These are phyloP conservation scores for Wickerhamiella cacticola DNA, from an alignment of 805 yeast species.

Conservation along the genomic window DNA sequence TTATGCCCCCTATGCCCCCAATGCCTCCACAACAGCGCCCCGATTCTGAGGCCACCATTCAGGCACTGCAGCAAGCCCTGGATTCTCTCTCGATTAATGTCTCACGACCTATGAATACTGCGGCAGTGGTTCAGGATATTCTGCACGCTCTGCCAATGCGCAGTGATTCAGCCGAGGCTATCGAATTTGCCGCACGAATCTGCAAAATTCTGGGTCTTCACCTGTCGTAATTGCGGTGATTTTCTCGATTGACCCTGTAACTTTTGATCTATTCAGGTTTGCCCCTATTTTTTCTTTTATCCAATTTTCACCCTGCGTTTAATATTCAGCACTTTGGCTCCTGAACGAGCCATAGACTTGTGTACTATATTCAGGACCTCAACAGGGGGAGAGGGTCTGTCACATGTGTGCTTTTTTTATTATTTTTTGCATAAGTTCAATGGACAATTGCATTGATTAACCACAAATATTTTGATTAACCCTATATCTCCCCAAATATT, in stretches of 20 bases:
- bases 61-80: slow-evolving; percentile 9
- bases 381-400: background rate
- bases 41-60: slow-evolving; percentile 1
- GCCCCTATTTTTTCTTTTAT: no score
- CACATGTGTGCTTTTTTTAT: background rate
- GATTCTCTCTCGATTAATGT: slow-evolving; percentile 1
- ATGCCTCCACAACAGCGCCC: slow-evolving; percentile 3
- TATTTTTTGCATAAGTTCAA: background rate
- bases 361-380: background rate
- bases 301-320: no score
- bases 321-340: no score
- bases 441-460: background rate
- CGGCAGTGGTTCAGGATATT: slow-evolving; percentile 6
- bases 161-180: slow-evolving; percentile 2
- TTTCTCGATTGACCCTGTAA: no score
- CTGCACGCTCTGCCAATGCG: slow-evolving; percentile 3
- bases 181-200: slow-evolving; percentile 10
- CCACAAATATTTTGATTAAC: background rate
- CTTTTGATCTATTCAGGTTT: no score
- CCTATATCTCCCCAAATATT: no score
- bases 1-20: slow-evolving; percentile 2
- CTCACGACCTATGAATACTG: slow-evolving; percentile 9
- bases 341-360: no score
- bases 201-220: slow-evolving; percentile 7
- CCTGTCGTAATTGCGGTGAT: background rate